phyloP scores from a whole-genome alignment of 495 filamentous ascomycete genomes.

The Podospora pseudocomata region DNA sequence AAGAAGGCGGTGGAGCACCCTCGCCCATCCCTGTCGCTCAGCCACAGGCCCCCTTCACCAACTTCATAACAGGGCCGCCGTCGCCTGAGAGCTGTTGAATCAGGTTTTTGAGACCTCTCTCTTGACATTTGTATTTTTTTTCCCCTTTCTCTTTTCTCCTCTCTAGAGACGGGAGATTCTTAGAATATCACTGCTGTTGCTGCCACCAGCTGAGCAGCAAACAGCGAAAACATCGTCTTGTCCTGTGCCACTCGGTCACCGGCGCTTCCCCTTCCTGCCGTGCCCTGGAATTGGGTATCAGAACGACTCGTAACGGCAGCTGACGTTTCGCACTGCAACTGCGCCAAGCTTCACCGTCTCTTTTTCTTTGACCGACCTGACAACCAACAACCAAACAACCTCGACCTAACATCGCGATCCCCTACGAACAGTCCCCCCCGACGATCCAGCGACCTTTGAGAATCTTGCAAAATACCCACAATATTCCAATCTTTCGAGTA shows the following conservation, averaged over 20 bases:
- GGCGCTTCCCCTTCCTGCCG: neutral
- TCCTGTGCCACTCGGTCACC: slow-evolving; percentile 10
- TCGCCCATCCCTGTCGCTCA: slow-evolving; percentile 25
- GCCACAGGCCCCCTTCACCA: slow-evolving; percentile 24
- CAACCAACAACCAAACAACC: slow-evolving; percentile 3
- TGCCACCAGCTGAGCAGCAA: neutral
- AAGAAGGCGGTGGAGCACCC: slow-evolving; percentile 15
- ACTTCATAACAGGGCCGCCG: slow-evolving; percentile 23
- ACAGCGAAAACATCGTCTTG: neutral
- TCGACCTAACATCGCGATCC: neutral
- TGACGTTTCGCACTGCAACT: slow-evolving; percentile 13
- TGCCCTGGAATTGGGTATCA: slow-evolving; percentile 19
- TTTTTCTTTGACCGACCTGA: slow-evolving; percentile 1
- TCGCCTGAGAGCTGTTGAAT: slow-evolving; percentile 29
- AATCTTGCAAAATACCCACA: neutral
- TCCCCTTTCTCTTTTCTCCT: neutral
- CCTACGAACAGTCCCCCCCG: neutral
- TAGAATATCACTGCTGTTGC: neutral
- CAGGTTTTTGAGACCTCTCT: slow-evolving; percentile 25
- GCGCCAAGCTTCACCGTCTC: slow-evolving; percentile 5
- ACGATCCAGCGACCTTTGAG: neutral
- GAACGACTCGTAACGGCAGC: slow-evolving; percentile 12
- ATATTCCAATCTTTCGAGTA: neutral
- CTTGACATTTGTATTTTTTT: slow-evolving; percentile 5
- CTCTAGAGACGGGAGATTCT: slow-evolving; percentile 8